Percentiles rank a stretch among this genome's conserved stretches.
Evolutionary conservation across 176 grass and related monocot genomes (phyloP).

Genomic region (Poa annua): DNA sequence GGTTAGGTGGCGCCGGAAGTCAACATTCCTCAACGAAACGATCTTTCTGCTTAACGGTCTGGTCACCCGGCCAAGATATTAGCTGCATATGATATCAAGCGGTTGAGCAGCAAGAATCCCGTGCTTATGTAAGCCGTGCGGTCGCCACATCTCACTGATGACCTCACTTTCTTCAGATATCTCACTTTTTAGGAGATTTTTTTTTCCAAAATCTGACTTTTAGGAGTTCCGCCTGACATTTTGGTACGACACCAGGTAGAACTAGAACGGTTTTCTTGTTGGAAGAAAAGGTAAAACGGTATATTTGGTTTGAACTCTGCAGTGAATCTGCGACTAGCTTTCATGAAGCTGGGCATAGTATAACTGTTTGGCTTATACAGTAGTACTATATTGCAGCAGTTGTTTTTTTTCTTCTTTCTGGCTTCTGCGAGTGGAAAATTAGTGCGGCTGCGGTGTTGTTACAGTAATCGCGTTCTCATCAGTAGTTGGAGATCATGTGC

Average conservation of each 20-base stretch:
- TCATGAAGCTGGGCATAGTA: neutral
- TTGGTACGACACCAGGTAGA: neutral
- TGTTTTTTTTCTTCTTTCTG: no score
- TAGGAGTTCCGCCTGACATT: neutral
- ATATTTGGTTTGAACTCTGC: neutral
- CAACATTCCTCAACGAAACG: constrained; percentile 15
- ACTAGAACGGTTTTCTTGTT: neutral
- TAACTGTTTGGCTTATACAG: neutral
- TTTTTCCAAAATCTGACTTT: constrained; percentile 1
- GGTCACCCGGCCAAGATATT: neutral
- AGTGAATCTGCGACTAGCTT: neutral
- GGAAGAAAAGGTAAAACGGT: no score
- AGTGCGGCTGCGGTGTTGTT: neutral
- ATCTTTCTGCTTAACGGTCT: constrained; percentile 46
- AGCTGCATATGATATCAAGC: neutral
- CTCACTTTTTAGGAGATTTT: neutral
- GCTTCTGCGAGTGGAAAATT: neutral
- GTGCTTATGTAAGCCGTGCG: constrained; percentile 1
- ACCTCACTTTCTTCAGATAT: constrained; percentile 9
- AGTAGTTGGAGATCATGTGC: no score
- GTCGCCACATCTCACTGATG: neutral
- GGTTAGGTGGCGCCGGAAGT: constrained; percentile 23
- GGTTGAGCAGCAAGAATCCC: constrained; percentile 43
- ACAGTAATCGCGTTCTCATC: neutral
- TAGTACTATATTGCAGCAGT: no score